Evolutionary conservation across 1,139 yeast genomes (phyloP).

Genomic region (Tardiomyces digboiensis): DNA sequence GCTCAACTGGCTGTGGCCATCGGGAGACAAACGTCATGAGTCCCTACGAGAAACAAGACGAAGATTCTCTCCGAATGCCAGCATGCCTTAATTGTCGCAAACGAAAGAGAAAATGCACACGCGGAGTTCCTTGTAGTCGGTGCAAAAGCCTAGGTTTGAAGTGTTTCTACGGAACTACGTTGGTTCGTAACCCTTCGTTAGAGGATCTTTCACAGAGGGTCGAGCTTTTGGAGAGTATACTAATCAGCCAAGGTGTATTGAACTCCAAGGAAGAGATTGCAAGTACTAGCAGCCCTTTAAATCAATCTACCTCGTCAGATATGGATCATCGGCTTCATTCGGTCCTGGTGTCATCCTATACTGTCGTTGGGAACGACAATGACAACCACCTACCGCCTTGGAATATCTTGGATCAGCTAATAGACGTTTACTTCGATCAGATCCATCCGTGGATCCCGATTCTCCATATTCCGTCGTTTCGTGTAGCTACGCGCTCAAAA

Average conservation of each 20-base stretch:
- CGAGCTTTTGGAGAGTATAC: neutral
- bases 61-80: no score
- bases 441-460: slow-evolving; percentile 16
- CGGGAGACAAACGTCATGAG: no score
- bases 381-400: slow-evolving; percentile 6
- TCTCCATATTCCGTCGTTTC: slow-evolving; percentile 8
- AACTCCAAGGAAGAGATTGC: neutral
- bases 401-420: slow-evolving; percentile 5
- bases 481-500: slow-evolving; percentile 3
- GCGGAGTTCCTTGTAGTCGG: slow-evolving; percentile 11
- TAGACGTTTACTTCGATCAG: slow-evolving; percentile 8
- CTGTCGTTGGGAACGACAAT: no score
- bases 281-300: neutral
- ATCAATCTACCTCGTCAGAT: neutral
- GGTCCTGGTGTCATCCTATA: no score
- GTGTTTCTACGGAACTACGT: slow-evolving; percentile 3
- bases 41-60: no score
- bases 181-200: neutral
- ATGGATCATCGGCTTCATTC: no score
- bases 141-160: slow-evolving; percentile 1
- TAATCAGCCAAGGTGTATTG: neutral
- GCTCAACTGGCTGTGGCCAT: no score
- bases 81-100: slow-evolving; percentile 13
- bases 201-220: neutral
- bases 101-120: slow-evolving; percentile 13